Evolutionary conservation across 371 early-diverging fungal species (phyloP).

Genomic region (Mortierella polycephala): DNA sequence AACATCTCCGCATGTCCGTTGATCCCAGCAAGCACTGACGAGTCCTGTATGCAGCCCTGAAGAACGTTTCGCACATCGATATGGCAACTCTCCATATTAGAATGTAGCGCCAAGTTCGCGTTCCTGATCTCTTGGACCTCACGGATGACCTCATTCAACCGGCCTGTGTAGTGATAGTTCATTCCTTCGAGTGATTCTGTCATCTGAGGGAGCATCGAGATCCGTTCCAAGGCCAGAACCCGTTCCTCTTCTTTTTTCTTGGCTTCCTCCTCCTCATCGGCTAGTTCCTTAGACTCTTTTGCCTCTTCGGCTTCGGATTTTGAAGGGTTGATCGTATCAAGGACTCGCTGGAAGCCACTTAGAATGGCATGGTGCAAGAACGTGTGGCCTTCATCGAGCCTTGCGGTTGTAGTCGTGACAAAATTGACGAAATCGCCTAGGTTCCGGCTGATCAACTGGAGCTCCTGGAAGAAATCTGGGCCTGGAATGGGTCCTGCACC

Average conservation of each 20-base stretch:
- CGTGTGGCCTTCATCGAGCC: slow-evolving; percentile 13
- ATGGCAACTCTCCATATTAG: slow-evolving; percentile 1
- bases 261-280: not conserved
- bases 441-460: slow-evolving; percentile 13
- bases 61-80: slow-evolving; percentile 15
- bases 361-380: slow-evolving; percentile 5
- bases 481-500: not conserved
- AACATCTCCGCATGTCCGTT: not conserved
- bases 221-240: slow-evolving; percentile 2
- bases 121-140: slow-evolving; percentile 3
- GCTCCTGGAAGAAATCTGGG: slow-evolving; percentile 3
- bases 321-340: slow-evolving; percentile 10
- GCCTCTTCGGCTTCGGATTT: slow-evolving; percentile 8
- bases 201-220: slow-evolving; percentile 20
- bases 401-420: not conserved
- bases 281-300: not conserved
- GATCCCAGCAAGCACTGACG: slow-evolving; percentile 4
- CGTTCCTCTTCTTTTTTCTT: slow-evolving; percentile 14
- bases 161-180: not conserved
- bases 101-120: not conserved
- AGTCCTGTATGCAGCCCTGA: slow-evolving; percentile 29
- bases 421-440: slow-evolving; percentile 6
- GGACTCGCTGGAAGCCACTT: slow-evolving; percentile 15
- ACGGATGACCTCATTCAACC: not conserved
- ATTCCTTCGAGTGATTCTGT: slow-evolving; percentile 7